Conservation (phyloP, 106 monocot genomes). For the Apostasia shenzhenica region DNA sequence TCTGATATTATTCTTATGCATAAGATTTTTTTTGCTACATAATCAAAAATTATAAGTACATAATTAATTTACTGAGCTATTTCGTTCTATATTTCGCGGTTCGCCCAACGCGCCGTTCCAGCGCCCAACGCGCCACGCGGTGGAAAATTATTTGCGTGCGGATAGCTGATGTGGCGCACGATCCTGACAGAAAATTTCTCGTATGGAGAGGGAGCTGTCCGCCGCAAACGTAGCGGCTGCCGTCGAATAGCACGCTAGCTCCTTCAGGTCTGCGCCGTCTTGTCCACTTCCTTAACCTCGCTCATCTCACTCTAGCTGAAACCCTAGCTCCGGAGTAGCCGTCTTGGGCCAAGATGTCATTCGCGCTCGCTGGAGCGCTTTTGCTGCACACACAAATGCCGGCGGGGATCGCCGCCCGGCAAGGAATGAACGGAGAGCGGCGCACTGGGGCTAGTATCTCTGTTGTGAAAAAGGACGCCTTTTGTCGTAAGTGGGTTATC, state of each 20-base stretch:
- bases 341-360: not conserved
- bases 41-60: no score
- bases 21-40: no score
- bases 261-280: no score
- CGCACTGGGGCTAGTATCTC: not conserved
- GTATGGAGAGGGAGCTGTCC: not conserved
- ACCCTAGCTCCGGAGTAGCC: not conserved
- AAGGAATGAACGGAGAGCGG: not conserved
- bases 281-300: no score
- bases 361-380: not conserved
- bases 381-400: not conserved
- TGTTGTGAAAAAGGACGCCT: not conserved
- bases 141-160: no score
- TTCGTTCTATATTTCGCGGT: no score
- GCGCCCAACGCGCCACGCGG: no score
- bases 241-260: not conserved
- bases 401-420: not conserved
- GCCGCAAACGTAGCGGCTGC: constrained; percentile 2
- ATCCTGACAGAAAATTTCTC: no score
- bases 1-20: no score
- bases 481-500: not conserved
- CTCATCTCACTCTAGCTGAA: not conserved
- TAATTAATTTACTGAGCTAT: no score
- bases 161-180: no score
- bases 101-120: no score